phyloP scores from a whole-genome alignment of 2,329 filamentous ascomycete species.

The Paraphaeosphaeria sporulosa region DNA sequence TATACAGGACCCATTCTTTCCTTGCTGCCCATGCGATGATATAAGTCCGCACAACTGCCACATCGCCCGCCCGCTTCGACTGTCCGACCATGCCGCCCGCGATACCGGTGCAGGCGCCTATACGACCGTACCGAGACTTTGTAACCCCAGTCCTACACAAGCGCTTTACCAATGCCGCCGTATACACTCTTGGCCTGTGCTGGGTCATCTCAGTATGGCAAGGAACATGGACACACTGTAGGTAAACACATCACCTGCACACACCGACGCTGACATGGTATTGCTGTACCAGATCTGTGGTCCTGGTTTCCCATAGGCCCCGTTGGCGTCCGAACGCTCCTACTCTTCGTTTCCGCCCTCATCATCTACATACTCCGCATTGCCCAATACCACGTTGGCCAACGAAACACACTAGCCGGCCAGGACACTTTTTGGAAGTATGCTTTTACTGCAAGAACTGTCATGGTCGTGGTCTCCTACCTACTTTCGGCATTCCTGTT shows the following conservation, averaged over 20 bases:
- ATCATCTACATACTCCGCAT: conserved; percentile 85
- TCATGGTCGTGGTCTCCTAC: conserved; percentile 80
- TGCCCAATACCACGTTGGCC: conserved; percentile 73
- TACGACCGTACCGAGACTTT: conserved; percentile 84
- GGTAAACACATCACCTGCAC: conserved; percentile 43
- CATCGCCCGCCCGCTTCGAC: conserved; percentile 7
- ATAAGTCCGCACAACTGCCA: conserved; percentile 15
- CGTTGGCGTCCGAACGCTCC: conserved; percentile 74
- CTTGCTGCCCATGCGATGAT: not conserved
- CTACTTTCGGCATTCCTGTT: conserved; percentile 79
- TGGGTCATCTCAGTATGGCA: conserved; percentile 77
- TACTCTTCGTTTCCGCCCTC: conserved; percentile 79
- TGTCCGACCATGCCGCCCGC: conserved; percentile 33
- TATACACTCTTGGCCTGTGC: conserved; percentile 72
- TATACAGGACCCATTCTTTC: not conserved
- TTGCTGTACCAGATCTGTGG: conserved; percentile 73
- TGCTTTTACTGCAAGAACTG: conserved; percentile 65
- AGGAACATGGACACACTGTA: conserved; percentile 70
- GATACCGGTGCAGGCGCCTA: conserved; percentile 35
- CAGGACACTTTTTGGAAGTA: conserved; percentile 69
- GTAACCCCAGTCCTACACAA: conserved; percentile 87
- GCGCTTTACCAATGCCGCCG: conserved; percentile 81
- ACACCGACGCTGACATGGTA: conserved; percentile 22
- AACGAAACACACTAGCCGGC: conserved; percentile 71
- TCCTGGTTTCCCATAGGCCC: conserved; percentile 83